A percentile compares a stretch with the other conserved stretches of the same genome.
Evolutionary conservation across 2,329 filamentous ascomycete genomes (phyloP).

Genomic region (Talaromyces sp.): DNA sequence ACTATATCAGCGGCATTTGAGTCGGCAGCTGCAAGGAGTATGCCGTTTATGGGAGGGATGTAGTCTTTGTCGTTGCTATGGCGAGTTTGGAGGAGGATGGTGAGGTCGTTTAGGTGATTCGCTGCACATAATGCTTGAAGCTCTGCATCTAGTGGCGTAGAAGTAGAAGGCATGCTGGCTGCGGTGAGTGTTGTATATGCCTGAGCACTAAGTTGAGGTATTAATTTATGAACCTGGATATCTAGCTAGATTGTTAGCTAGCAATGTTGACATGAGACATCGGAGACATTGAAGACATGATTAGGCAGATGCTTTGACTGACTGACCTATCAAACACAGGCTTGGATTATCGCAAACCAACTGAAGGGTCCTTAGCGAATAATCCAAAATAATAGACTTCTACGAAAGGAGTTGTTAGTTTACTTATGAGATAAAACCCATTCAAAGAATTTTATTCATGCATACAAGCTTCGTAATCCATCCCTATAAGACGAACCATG

Average conservation of each 20-base stretch:
- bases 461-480: slow-evolving; percentile 16
- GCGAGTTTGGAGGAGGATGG: not conserved
- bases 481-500: slow-evolving; percentile 12
- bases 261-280: not conserved
- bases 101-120: not conserved
- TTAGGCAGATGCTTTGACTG: not conserved
- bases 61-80: not conserved
- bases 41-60: not conserved
- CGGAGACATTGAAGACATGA: not conserved
- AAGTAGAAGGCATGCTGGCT: not conserved
- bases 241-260: not conserved
- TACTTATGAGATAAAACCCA: not conserved
- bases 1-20: not conserved
- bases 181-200: not conserved
- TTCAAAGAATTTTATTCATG: slow-evolving; percentile 11
- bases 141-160: not conserved
- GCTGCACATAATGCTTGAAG: not conserved
- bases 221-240: not conserved
- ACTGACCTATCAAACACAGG: not conserved
- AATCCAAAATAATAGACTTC: not conserved
- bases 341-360: not conserved
- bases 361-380: not conserved
- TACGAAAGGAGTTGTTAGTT: not conserved
- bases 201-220: not conserved
- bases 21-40: not conserved